Evolutionary conservation across 352 stramenopile genomes (phyloP), one percentile per base, ranked within the genome.

Genomic region (Phytophthora sp.): DNA sequence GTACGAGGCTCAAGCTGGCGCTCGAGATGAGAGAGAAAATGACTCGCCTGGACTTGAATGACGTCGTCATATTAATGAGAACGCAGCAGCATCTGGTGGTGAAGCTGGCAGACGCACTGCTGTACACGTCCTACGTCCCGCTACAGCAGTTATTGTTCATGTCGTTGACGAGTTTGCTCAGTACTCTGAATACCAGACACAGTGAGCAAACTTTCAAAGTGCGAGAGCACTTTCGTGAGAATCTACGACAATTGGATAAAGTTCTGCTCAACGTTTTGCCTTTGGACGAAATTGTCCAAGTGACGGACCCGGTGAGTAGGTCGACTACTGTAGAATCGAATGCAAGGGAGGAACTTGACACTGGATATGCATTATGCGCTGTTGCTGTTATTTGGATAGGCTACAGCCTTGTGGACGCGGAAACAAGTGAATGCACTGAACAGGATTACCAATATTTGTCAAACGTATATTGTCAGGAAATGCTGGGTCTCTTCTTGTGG

Each of bases 141-240:
- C 54, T 90, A 4, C 82, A 90, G 65, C 77, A 86, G 36, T 58
- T 86, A 11, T 90, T 69, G 50, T 85, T 86, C 52, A 85, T 88
- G 79, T 66, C 65, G 1, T 47, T 87, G 3, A 65, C 72, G 2
- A 76, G 55, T 21, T 64, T 90, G 47, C 23, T 87, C 4, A 61
- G 69, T 35, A 60, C 59, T 38, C 41, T 90, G n/a, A 77, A 73
- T 38, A 63, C 36, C 46, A 36, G n/a, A 27, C 63, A 23, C 7
- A 42, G 13, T 7, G 29, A 45, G 4, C 13, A 20, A 3, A n/a
- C 53, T 26, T 23, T 35, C 12, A 33, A 41, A 36, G 21, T 31
- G 27, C 29, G 62, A 7, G n/a, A 57, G 12, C 29, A 9, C 0
- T 64, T 79, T 41, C 24, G 47, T 9, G 41, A 63, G 1, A 66